Percentiles rank a stretch among this genome's conserved stretches.
phyloP scores from a whole-genome alignment of 2,329 filamentous ascomycete species.

The Davidsoniella virescens region DNA sequence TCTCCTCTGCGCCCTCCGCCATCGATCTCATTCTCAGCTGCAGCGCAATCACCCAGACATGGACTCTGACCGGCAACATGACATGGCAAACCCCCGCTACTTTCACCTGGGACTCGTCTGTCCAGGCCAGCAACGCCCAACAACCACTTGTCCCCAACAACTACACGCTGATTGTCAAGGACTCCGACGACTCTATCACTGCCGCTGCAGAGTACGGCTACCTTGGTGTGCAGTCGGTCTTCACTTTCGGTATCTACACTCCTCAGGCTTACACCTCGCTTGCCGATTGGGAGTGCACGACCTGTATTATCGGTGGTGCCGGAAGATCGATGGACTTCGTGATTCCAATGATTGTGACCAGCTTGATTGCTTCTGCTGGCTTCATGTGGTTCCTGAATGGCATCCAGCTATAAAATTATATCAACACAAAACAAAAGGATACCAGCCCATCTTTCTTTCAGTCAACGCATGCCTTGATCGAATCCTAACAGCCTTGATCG shows the following conservation, averaged over 20 bases:
- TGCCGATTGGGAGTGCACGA: slow-evolving; percentile 37
- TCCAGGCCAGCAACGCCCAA: slow-evolving; percentile 28
- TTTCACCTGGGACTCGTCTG: slow-evolving; percentile 42
- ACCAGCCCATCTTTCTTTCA: background rate
- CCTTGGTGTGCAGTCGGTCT: slow-evolving; percentile 30
- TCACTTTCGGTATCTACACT: slow-evolving; percentile 43
- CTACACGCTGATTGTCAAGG: slow-evolving; percentile 47
- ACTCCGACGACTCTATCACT: slow-evolving; percentile 35
- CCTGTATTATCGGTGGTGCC: slow-evolving; percentile 34
- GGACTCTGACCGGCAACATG: slow-evolving; percentile 49
- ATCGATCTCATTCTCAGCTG: slow-evolving; percentile 44
- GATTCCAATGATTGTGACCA: slow-evolving; percentile 22
- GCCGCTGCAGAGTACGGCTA: slow-evolving; percentile 40
- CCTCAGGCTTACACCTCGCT: slow-evolving; percentile 34
- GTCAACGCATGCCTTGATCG: background rate
- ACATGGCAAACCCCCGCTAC: slow-evolving; percentile 34
- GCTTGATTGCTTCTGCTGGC: slow-evolving; percentile 37
- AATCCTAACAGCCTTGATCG: background rate
- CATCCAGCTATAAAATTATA: slow-evolving; percentile 21
- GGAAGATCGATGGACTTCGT: background rate
- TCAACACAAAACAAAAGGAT: background rate
- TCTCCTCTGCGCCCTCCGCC: slow-evolving; percentile 41
- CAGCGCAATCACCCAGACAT: slow-evolving; percentile 34
- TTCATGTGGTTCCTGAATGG: slow-evolving; percentile 50
- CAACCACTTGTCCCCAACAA: slow-evolving; percentile 34